Percentiles rank a stretch among this genome's conserved stretches.
Conservation (phyloP, 2,329 filamentous ascomycete genomes). For the Ophiosphaerella korrae region DNA sequence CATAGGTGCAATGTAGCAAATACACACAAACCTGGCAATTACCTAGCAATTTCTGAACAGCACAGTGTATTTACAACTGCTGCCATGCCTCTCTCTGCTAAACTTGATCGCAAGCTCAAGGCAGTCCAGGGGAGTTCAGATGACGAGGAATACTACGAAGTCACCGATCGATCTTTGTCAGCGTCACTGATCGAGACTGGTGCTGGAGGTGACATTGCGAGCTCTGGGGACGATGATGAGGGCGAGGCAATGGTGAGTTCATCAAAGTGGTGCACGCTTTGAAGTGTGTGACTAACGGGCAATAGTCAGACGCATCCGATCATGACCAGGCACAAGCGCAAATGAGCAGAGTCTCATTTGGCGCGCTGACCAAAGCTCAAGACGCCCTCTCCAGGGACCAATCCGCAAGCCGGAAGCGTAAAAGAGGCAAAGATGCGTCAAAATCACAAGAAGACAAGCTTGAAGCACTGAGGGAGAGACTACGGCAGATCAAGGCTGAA, state of each 20-base stretch:
- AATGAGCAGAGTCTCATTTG: slow-evolving; percentile 76
- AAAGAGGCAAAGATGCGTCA: slow-evolving; percentile 47
- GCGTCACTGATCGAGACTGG: slow-evolving; percentile 49
- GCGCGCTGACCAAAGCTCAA: slow-evolving; percentile 86
- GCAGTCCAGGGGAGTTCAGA: slow-evolving; percentile 45
- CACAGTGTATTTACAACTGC: no score
- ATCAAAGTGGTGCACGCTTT: neutral
- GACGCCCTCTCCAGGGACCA: slow-evolving; percentile 61
- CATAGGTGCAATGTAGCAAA: neutral
- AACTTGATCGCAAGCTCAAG: slow-evolving; percentile 43
- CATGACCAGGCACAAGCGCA: slow-evolving; percentile 50
- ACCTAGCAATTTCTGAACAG: neutral
- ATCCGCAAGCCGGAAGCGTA: slow-evolving; percentile 47
- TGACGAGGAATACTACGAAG: slow-evolving; percentile 47
- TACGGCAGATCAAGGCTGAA: slow-evolving; percentile 51
- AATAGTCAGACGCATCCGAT: slow-evolving; percentile 43
- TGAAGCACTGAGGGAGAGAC: slow-evolving; percentile 50
- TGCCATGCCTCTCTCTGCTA: slow-evolving; percentile 42
- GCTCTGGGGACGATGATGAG: slow-evolving; percentile 40
- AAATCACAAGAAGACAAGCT: slow-evolving; percentile 54
- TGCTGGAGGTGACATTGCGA: slow-evolving; percentile 40
- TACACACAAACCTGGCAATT: no score
- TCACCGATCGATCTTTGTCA: slow-evolving; percentile 46
- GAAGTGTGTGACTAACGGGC: slow-evolving; percentile 11
- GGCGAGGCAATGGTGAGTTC: slow-evolving; percentile 33